Evolutionary conservation across 805 yeast species (phyloP), one percentile per base, ranked within the genome.

Genomic region (Ogataea trehaloabstinens): DNA sequence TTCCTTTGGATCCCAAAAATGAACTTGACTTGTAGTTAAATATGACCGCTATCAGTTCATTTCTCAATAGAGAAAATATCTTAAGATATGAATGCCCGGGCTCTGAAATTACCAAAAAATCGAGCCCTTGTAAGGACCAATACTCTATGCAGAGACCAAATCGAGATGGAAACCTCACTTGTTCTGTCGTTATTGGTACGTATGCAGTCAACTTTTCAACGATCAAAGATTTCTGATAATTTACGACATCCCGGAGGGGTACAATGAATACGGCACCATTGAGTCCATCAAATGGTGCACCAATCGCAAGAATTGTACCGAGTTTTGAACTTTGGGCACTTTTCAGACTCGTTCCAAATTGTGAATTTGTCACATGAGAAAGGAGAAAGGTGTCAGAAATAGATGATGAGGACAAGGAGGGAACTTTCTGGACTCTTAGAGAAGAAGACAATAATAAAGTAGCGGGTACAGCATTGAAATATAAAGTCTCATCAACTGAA

Each of bases 21-120:
- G 51, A 34, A 7, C 52, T 34, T 6, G 71, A 42, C n/a, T 28
- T 45, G 3, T 48, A 42, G 19, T 52, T 48, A 11, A 51, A 46
- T 6, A 60, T 38, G 0, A 44, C 28, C 1, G 55, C 55, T 12
- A 56, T 30, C 7, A 52, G 17, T 8, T 27, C 19, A 6, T 40
- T 21, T 16, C n/a, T 24, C 2, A 40, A 43, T 1, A 36, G 31
- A 1, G 28, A 30, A 42, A 58, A 74, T 5, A 77, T 40, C 33
- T 67, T 65, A 1, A 80, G 34, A 1, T 51, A 43, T 4, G 80
- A 74, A 0, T 53, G 28, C 0, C 85, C 85, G 0, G 85, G 84
- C 37, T 73, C 70, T 1, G 77, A 55, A 4, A 76, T 66, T 0
- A 71, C 66, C 6, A 79, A 53, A 34, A 66, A 64, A 7, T 70